Evolutionary conservation across 352 stramenopile species (phyloP).

Genomic region (Pythium pyrilobum): DNA sequence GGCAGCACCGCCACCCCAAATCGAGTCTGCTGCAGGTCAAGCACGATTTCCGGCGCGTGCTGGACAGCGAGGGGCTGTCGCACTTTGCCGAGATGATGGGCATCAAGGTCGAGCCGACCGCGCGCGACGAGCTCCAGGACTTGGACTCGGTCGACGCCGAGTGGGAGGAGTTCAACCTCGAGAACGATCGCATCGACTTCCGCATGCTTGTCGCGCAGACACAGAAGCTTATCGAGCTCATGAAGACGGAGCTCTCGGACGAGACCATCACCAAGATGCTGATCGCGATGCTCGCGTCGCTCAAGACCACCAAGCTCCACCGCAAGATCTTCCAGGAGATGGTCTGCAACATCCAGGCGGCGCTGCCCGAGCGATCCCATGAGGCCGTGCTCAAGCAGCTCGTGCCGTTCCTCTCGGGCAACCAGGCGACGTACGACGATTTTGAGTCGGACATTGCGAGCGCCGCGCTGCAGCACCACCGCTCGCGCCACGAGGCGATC

Average conservation of each 20-base stretch:
- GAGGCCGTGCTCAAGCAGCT: slow-evolving; percentile 54
- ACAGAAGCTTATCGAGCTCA: slow-evolving; percentile 51
- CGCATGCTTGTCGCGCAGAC: slow-evolving; percentile 68
- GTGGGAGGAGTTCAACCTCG: slow-evolving; percentile 82
- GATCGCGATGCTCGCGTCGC: slow-evolving; percentile 73
- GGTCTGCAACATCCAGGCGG: slow-evolving; percentile 81
- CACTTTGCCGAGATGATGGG: slow-evolving; percentile 77
- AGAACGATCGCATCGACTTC: slow-evolving; percentile 86
- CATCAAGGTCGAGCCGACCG: slow-evolving; percentile 39
- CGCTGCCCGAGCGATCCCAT: slow-evolving; percentile 61
- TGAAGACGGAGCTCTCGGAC: slow-evolving; percentile 57
- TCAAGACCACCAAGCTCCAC: slow-evolving; percentile 83
- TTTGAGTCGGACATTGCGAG: slow-evolving; percentile 64
- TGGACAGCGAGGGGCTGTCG: slow-evolving; percentile 67
- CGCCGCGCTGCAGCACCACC: slow-evolving; percentile 67
- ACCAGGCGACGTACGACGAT: slow-evolving; percentile 66
- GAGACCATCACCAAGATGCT: slow-evolving; percentile 84
- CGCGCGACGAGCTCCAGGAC: not conserved
- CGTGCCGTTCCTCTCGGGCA: slow-evolving; percentile 76
- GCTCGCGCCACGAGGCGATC: slow-evolving; percentile 76
- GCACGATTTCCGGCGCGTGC: slow-evolving; percentile 70
- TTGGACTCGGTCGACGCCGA: slow-evolving; percentile 54
- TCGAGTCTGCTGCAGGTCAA: slow-evolving; percentile 82
- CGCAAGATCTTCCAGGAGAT: slow-evolving; percentile 88
- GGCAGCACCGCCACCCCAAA: slow-evolving; percentile 49